Percentiles rank a stretch among this genome's conserved stretches.
phyloP scores from a whole-genome alignment of 352 stramenopile genomes.

The Phytophthora ramorum region DNA sequence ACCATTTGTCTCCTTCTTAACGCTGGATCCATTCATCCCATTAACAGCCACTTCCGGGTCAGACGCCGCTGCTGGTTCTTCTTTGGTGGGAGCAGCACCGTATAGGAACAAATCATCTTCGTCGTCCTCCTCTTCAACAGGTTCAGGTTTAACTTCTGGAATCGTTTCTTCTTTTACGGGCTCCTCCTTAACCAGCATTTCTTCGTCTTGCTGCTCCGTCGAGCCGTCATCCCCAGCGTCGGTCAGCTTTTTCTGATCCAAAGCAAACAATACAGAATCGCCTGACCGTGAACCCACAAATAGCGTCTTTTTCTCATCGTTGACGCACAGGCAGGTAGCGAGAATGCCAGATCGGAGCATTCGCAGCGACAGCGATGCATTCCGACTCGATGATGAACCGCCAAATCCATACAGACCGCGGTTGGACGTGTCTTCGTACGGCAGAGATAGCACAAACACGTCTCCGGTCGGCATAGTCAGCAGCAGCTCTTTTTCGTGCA shows the following conservation, averaged over 20 bases:
- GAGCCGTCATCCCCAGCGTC: conserved; percentile 25
- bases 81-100: conserved; percentile 44
- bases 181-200: conserved; percentile 37
- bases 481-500: conserved; percentile 76
- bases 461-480: conserved; percentile 65
- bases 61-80: conserved; percentile 21
- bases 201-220: conserved; percentile 31
- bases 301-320: conserved; percentile 69
- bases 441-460: conserved; percentile 69
- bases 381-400: conserved; percentile 27
- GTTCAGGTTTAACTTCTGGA: conserved; percentile 24
- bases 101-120: conserved; percentile 85
- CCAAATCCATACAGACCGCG: conserved; percentile 43
- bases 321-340: conserved; percentile 66
- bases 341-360: conserved; percentile 56
- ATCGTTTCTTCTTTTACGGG: conserved; percentile 16
- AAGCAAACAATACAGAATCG: conserved; percentile 77
- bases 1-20: conserved; percentile 26
- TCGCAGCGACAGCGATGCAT: conserved; percentile 56
- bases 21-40: conserved; percentile 11
- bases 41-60: conserved; percentile 5
- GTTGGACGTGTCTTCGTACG: conserved; percentile 58
- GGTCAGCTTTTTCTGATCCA: conserved; percentile 46
- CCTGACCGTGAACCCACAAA: conserved; percentile 86
- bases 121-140: conserved; percentile 53